phyloP scores from a whole-genome alignment of 768 basidiomycete genomes.

The Mycena alexandri region DNA sequence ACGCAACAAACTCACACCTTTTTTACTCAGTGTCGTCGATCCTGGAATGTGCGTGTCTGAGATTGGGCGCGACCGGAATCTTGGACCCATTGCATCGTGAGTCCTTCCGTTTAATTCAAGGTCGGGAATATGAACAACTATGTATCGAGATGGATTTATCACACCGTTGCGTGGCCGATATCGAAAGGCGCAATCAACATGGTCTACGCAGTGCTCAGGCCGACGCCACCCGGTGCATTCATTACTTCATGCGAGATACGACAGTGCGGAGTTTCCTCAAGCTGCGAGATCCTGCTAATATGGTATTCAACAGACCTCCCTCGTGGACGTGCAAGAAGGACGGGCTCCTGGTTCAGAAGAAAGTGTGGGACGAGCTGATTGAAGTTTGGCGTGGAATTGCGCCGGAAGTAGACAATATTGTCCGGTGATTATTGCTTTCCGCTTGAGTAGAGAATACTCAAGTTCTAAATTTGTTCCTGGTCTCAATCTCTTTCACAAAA shows the following conservation, averaged over 20 bases:
- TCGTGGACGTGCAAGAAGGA: conserved; percentile 3
- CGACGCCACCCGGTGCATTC: conserved; percentile 23
- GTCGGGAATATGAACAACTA: too few relatives aligned
- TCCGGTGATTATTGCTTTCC: neutral
- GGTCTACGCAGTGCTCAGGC: conserved; percentile 14
- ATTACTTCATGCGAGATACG: conserved; percentile 5
- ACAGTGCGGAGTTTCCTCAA: neutral
- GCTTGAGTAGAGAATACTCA: too few relatives aligned
- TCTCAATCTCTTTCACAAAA: too few relatives aligned
- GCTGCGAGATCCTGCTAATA: neutral
- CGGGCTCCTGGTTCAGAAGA: conserved; percentile 3
- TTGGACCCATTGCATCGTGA: neutral
- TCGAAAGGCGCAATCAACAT: conserved; percentile 23
- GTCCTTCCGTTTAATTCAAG: neutral
- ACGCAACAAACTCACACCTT: neutral
- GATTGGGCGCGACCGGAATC: neutral
- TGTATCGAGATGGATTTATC: neutral
- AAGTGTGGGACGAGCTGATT: conserved; percentile 28
- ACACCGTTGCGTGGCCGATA: neutral
- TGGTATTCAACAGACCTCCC: neutral
- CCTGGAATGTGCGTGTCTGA: conserved; percentile 16
- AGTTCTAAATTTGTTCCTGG: too few relatives aligned
- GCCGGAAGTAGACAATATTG: conserved; percentile 4
- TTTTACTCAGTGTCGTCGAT: conserved; percentile 5
- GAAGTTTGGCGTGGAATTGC: conserved; percentile 23